Conservation (phyloP, 148 eudicot genomes). For the Chenopodium berlandieri region DNA sequence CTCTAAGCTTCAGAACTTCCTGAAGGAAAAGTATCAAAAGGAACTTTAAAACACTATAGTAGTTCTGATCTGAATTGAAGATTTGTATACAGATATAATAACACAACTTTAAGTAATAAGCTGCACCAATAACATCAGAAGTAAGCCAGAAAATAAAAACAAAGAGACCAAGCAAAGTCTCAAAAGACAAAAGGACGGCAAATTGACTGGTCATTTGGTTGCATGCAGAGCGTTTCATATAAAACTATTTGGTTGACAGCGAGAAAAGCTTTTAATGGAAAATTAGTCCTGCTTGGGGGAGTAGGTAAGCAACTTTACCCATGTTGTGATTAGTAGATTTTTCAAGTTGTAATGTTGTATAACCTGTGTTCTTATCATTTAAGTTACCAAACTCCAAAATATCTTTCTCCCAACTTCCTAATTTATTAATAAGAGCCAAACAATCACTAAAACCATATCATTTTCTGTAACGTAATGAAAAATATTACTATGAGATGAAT, state of each 20-base stretch:
- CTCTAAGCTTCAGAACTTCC: constrained; percentile 80
- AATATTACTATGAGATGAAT: background rate
- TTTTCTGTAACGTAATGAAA: background rate
- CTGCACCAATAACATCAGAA: background rate
- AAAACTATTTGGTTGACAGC: background rate
- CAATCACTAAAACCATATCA: background rate
- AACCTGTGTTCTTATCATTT: background rate
- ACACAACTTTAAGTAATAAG: background rate
- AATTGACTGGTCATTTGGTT: background rate
- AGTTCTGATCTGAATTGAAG: background rate
- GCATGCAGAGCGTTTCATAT: background rate
- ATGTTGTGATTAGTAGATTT: background rate
- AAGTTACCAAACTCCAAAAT: background rate
- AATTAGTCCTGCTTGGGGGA: background rate
- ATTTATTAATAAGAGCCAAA: background rate
- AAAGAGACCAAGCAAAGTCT: background rate
- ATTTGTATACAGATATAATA: no score
- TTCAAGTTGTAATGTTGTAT: background rate
- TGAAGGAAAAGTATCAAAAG: constrained; percentile 22
- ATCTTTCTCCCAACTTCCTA: background rate
- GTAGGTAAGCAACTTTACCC: background rate
- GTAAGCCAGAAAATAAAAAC: background rate
- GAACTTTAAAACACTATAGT: background rate
- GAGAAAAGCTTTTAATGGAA: background rate
- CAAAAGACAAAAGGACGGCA: background rate